These are phyloP conservation scores for Paratinospora sagittata DNA, from an alignment of 164 flowering plant genomes.

Conservation along the genomic window DNA sequence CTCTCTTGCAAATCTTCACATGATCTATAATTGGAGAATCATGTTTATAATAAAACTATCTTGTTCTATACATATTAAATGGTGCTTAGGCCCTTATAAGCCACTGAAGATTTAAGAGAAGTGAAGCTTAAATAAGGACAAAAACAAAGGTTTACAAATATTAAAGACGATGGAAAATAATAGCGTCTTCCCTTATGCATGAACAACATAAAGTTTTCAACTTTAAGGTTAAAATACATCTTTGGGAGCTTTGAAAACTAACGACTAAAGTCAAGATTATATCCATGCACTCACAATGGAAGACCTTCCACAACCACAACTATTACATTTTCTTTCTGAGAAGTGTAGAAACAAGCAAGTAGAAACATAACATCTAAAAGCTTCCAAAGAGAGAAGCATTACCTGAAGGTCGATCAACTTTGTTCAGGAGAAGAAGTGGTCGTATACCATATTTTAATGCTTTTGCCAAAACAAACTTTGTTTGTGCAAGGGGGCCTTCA, in stretches of 20 bases:
- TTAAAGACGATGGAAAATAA: too few species aligned
- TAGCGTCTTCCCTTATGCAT: too few species aligned
- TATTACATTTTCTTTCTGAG: background rate
- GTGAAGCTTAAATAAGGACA: too few species aligned
- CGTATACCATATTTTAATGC: constrained; percentile 90
- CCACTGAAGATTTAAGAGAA: too few species aligned
- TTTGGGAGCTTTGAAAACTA: background rate
- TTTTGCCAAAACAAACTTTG: constrained; percentile 96
- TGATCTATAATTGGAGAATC: too few species aligned
- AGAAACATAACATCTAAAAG: background rate
- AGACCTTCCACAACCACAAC: background rate
- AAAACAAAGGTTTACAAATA: too few species aligned
- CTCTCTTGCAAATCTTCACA: too few species aligned
- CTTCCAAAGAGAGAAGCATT: constrained; percentile 8
- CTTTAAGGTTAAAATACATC: background rate
- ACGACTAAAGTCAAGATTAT: background rate
- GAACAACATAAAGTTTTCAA: background rate
- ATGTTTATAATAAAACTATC: too few species aligned
- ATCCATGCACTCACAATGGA: background rate
- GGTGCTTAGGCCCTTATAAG: too few species aligned
- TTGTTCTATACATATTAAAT: too few species aligned
- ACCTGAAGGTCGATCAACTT: constrained; percentile 95
- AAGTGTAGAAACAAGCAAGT: too few species aligned
- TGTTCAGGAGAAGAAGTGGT: constrained; percentile 94
- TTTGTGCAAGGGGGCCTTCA: constrained; percentile 99